A percentile compares a stretch with the other conserved stretches of the same genome.
phyloP scores from a whole-genome alignment of 2,329 filamentous ascomycete species.

The Cercospora brassicicola region DNA sequence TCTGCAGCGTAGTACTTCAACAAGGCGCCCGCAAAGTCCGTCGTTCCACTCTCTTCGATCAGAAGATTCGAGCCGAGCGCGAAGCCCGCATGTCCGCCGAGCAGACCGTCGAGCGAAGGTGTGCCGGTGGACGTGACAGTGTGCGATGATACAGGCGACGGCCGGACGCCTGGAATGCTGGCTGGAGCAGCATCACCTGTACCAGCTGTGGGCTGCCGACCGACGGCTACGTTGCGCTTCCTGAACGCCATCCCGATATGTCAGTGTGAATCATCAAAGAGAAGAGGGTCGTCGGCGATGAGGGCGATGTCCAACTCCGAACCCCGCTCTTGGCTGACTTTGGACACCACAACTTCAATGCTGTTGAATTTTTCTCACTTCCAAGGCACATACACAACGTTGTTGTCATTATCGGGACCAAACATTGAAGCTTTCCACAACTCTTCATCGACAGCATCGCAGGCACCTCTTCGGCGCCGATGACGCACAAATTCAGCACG shows the following conservation, averaged over 20 bases:
- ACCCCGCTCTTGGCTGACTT: not conserved
- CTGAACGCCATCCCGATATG: conserved; percentile 28
- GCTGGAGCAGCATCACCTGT: conserved; percentile 1
- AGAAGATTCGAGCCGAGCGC: conserved; percentile 78
- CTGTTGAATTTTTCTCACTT: not conserved
- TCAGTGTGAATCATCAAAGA: not conserved
- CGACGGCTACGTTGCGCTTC: conserved; percentile 31
- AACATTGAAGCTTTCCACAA: not conserved
- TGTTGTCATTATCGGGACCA: not conserved
- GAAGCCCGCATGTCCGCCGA: conserved; percentile 84
- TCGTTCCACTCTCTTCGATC: conserved; percentile 86
- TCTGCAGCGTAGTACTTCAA: conserved; percentile 90
- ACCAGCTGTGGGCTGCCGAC: not conserved
- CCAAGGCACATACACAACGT: not conserved
- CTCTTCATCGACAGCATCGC: not conserved
- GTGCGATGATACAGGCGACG: conserved; percentile 85
- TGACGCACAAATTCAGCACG: not conserved
- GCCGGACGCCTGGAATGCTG: conserved; percentile 60
- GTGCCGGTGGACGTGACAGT: conserved; percentile 90
- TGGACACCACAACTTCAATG: not conserved
- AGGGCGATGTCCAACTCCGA: not conserved
- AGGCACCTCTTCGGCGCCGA: not conserved
- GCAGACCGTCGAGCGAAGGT: conserved; percentile 75
- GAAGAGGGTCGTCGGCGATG: not conserved
- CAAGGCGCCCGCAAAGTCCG: conserved; percentile 84